Conservation (phyloP, 768 basidiomycete species). For the Lactarius evosmus region DNA sequence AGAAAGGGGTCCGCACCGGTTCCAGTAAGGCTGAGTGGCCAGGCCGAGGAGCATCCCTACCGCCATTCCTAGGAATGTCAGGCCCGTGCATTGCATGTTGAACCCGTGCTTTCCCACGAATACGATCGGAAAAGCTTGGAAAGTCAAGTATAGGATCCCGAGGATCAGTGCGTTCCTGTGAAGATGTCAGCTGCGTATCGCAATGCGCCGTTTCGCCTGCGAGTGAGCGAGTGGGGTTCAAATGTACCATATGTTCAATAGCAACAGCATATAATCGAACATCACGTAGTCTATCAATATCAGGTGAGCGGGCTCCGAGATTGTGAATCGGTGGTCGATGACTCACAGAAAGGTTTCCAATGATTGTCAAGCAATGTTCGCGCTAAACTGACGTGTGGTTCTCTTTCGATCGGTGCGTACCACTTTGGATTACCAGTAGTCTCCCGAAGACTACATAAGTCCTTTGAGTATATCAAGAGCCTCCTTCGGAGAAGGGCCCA, state of each 20-base stretch:
- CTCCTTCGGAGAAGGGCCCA: conserved; percentile 33
- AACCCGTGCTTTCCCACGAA: conserved; percentile 49
- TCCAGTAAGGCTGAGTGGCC: conserved; percentile 47
- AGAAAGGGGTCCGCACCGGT: conserved; percentile 28
- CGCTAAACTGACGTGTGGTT: conserved; percentile 41
- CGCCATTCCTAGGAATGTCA: conserved; percentile 52
- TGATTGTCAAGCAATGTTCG: conserved; percentile 55
- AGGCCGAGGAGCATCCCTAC: conserved; percentile 43
- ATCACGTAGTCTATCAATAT: conserved; percentile 51
- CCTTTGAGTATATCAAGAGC: neutral
- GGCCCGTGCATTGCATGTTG: conserved; percentile 48
- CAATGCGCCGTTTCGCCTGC: neutral
- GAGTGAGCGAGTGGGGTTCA: conserved; percentile 17
- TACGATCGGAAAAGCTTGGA: conserved; percentile 58
- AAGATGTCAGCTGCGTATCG: neutral
- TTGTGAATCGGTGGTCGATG: neutral
- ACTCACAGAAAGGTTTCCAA: conserved; percentile 69
- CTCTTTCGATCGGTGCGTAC: conserved; percentile 57
- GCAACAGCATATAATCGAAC: conserved; percentile 72
- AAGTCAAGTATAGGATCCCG: conserved; percentile 47
- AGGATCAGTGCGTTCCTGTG: conserved; percentile 41
- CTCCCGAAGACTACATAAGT: conserved; percentile 47
- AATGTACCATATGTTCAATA: conserved; percentile 64
- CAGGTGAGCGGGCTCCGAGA: neutral
- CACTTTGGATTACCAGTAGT: conserved; percentile 51